Evolutionary conservation across 1,139 yeast species (phyloP).

Genomic region (Candida gigantensis): DNA sequence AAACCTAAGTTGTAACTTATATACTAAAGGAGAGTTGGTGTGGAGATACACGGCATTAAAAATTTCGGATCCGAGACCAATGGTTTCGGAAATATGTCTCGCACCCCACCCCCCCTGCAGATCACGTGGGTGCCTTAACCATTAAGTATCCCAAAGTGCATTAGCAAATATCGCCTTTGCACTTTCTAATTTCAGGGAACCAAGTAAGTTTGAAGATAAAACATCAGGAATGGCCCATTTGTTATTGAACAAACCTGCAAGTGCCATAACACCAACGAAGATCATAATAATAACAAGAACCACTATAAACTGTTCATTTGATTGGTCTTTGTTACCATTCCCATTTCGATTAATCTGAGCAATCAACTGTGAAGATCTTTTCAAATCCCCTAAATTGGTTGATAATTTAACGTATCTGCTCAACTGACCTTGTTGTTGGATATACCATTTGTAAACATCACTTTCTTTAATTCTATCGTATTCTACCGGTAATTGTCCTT

Average conservation of each 20-base stretch:
- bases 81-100: too few species aligned
- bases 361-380: constrained; percentile 3
- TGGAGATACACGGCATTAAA: too few species aligned
- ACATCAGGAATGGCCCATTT: background rate
- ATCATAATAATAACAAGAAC: background rate
- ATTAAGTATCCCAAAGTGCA: background rate
- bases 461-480: constrained; percentile 3
- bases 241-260: background rate
- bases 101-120: too few species aligned
- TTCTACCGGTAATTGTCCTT: constrained; percentile 3
- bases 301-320: constrained; percentile 1
- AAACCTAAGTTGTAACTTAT: too few species aligned
- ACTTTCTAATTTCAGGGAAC: background rate
- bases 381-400: constrained; percentile 2
- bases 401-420: background rate
- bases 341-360: background rate
- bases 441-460: constrained; percentile 1
- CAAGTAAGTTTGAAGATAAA: background rate
- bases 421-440: background rate
- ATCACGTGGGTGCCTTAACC: background rate
- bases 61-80: too few species aligned
- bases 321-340: background rate
- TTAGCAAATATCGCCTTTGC: background rate
- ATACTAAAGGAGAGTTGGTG: too few species aligned
- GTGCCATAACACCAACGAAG: background rate